phyloP scores from a whole-genome alignment of 2,329 filamentous ascomycete genomes.

The Fusarium pininemorale region DNA sequence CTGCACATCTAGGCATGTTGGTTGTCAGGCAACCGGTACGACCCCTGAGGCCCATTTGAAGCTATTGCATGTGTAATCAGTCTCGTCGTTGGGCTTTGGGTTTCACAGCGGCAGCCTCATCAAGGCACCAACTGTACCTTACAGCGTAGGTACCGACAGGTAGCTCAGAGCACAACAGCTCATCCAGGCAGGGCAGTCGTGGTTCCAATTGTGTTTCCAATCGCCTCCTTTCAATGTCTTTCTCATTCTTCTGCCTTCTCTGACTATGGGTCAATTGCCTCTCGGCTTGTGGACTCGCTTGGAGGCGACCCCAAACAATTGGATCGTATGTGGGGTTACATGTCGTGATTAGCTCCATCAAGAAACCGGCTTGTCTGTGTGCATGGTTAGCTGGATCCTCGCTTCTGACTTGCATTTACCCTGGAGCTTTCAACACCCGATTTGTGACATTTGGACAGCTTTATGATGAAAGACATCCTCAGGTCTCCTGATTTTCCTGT shows the following conservation, averaged over 20 bases:
- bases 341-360: conserved; percentile 21
- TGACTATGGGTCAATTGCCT: neutral
- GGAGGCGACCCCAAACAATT: conserved; percentile 5
- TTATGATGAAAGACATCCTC: neutral
- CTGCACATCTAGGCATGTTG: neutral
- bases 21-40: conserved; percentile 10
- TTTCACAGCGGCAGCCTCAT: conserved; percentile 21
- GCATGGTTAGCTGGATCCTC: neutral
- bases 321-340: conserved; percentile 14
- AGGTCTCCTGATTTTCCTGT: conserved; percentile 4
- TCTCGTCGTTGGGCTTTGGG: conserved; percentile 16
- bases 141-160: neutral
- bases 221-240: conserved; percentile 3
- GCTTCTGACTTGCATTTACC: conserved; percentile 3
- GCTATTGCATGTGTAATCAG: neutral
- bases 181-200: neutral
- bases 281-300: neutral
- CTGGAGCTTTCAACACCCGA: neutral
- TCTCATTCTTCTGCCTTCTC: conserved; percentile 12
- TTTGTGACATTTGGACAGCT: neutral
- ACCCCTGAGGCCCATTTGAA: conserved; percentile 2
- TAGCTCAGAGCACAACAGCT: neutral
- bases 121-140: conserved; percentile 18
- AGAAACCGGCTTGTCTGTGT: neutral
- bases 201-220: neutral